Percentiles rank a stretch among this genome's conserved stretches.
These are phyloP conservation scores for Termitomyces bulborhizus DNA, from an alignment of 768 basidiomycete species.

Conservation along the genomic window DNA sequence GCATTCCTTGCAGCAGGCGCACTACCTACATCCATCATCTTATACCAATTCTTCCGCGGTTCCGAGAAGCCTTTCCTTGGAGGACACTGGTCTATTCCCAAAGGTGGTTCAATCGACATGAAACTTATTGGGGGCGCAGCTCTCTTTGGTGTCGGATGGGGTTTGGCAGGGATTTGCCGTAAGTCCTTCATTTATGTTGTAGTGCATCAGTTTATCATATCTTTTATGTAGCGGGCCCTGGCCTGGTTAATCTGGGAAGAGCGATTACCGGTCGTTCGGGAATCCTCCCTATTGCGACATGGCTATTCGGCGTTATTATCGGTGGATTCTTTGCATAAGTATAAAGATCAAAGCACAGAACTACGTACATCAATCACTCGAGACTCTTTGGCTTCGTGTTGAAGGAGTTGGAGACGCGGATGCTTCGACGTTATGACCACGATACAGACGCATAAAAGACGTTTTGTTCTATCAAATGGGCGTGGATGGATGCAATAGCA, in stretches of 20 bases:
- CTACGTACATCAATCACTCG: not conserved
- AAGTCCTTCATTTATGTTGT: constrained; percentile 19
- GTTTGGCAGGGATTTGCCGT: constrained; percentile 56
- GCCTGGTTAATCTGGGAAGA: constrained; percentile 54
- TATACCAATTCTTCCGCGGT: constrained; percentile 38
- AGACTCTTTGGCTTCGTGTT: not conserved
- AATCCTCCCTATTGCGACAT: constrained; percentile 27
- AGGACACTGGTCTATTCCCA: constrained; percentile 37
- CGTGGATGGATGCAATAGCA: no score
- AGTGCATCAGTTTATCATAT: constrained; percentile 5
- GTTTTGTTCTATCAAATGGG: not conserved
- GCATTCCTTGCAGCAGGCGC: constrained; percentile 47
- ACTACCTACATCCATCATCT: constrained; percentile 35
- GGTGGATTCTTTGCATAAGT: constrained; percentile 33
- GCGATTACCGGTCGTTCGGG: constrained; percentile 31
- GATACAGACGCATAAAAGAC: no score
- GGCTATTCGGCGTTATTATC: constrained; percentile 33
- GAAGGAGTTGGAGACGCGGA: not conserved
- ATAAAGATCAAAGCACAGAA: not conserved
- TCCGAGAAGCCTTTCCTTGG: constrained; percentile 34
- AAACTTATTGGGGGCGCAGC: constrained; percentile 44
- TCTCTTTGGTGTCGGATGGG: constrained; percentile 62
- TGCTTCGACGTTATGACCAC: not conserved
- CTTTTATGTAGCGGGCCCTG: constrained; percentile 47
- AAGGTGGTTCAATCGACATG: constrained; percentile 32